These are phyloP conservation scores for Wickerhamomyces alni DNA, from an alignment of 805 yeast species.

Conservation along the genomic window DNA sequence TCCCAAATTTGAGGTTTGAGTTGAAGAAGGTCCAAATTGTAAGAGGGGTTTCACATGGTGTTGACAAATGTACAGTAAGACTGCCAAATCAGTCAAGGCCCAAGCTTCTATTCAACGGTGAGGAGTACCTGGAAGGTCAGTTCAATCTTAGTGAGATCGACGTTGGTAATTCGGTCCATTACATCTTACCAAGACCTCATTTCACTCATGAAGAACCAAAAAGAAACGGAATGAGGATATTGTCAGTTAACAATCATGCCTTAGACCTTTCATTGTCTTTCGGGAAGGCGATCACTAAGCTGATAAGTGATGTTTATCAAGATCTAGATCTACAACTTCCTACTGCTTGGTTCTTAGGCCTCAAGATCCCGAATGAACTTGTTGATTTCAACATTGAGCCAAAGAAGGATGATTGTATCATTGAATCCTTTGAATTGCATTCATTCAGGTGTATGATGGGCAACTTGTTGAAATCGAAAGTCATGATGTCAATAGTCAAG, in stretches of 20 bases:
- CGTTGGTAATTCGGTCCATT: not conserved
- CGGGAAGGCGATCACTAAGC: conserved; percentile 25
- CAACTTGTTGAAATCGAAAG: not conserved
- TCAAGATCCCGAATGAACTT: conserved; percentile 16
- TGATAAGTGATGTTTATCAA: conserved; percentile 21
- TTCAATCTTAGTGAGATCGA: too few relatives aligned
- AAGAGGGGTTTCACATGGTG: not conserved
- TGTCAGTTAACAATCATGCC: conserved; percentile 30
- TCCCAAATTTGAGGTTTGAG: conserved; percentile 26
- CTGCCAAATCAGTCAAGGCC: not conserved
- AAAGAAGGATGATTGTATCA: conserved; percentile 34
- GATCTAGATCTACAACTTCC: conserved; percentile 14
- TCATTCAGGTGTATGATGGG: conserved; percentile 9
- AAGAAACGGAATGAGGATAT: conserved; percentile 14
- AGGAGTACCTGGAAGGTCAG: too few relatives aligned
- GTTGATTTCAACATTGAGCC: conserved; percentile 40
- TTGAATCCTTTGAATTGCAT: conserved; percentile 16
- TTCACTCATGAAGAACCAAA: not conserved
- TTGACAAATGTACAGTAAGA: not conserved
- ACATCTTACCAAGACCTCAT: not conserved
- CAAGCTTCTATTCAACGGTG: not conserved
- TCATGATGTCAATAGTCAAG: not conserved
- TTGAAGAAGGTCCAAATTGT: conserved; percentile 3
- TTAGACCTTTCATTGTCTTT: conserved; percentile 24
- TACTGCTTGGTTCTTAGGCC: conserved; percentile 27